A percentile compares a stretch with the other conserved stretches of the same genome.
These are phyloP conservation scores for Mycena belliarum DNA, from an alignment of 768 basidiomycete species.

Conservation along the genomic window DNA sequence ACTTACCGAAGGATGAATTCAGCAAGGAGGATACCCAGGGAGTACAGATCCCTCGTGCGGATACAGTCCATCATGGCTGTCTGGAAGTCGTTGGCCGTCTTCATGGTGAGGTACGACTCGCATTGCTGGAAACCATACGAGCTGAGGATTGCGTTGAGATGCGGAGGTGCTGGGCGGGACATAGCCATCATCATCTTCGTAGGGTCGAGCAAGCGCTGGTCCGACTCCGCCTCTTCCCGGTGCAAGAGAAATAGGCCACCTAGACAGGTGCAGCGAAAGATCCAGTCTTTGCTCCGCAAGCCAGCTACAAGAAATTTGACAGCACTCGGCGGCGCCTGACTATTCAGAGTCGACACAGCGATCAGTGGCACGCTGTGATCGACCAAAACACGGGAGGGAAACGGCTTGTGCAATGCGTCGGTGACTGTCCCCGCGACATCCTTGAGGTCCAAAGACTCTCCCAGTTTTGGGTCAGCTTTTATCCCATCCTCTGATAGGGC, in stretches of 20 bases:
- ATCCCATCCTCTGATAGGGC: constrained; percentile 42
- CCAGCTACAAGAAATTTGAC: constrained; percentile 56
- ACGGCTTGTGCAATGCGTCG: constrained; percentile 45
- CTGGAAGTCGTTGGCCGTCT: constrained; percentile 45
- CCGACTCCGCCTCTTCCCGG: constrained; percentile 40
- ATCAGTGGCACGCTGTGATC: constrained; percentile 56
- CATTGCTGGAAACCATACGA: constrained; percentile 49
- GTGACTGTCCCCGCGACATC: constrained; percentile 45
- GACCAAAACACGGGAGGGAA: constrained; percentile 41
- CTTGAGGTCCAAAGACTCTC: constrained; percentile 44
- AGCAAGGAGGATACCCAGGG: constrained; percentile 51
- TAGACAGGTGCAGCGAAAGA: constrained; percentile 51
- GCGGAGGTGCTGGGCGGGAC: constrained; percentile 45
- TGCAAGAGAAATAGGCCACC: constrained; percentile 57
- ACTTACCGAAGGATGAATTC: constrained; percentile 42
- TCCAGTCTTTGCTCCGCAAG: constrained; percentile 56
- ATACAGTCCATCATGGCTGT: constrained; percentile 53
- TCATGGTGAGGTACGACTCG: constrained; percentile 48
- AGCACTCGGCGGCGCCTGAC: constrained; percentile 43
- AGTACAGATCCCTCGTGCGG: constrained; percentile 49
- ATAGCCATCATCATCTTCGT: constrained; percentile 40
- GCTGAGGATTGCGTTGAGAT: constrained; percentile 47
- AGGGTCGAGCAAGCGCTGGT: constrained; percentile 51
- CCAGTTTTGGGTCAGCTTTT: constrained; percentile 35
- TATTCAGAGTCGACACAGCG: constrained; percentile 44